phyloP scores from a whole-genome alignment of 1,284 basidiomycete genomes.

The Ustilago curta region DNA sequence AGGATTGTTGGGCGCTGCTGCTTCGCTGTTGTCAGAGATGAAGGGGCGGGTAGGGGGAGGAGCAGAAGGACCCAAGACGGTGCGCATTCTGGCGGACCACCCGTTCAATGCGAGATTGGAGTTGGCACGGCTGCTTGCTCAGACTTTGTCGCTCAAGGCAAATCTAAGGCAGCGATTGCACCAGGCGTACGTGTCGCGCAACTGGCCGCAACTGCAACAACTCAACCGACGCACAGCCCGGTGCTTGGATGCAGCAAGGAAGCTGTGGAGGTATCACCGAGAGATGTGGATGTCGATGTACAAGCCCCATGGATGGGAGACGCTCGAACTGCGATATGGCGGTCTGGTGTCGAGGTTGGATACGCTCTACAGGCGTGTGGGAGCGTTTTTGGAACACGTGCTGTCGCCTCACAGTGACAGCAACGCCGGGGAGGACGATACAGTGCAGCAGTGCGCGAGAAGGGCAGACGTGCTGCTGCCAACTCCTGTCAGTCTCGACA shows the following conservation, averaged over 20 bases:
- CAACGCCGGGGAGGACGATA: slow-evolving; percentile 3
- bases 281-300: slow-evolving; percentile 66
- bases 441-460: background rate
- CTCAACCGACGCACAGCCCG: slow-evolving; percentile 29
- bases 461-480: slow-evolving; percentile 32
- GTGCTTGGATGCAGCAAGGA: slow-evolving; percentile 49
- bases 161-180: slow-evolving; percentile 51
- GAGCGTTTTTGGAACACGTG: slow-evolving; percentile 43
- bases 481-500: slow-evolving; percentile 22
- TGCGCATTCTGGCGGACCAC: slow-evolving; percentile 46
- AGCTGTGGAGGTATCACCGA: slow-evolving; percentile 66
- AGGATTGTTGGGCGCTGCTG: slow-evolving; percentile 21
- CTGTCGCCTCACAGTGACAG: background rate
- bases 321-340: slow-evolving; percentile 69
- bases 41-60: background rate
- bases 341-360: slow-evolving; percentile 67
- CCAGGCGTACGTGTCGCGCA: slow-evolving; percentile 43
- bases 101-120: slow-evolving; percentile 58
- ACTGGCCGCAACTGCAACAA: slow-evolving; percentile 48
- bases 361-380: slow-evolving; percentile 63
- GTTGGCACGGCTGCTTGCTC: slow-evolving; percentile 48
- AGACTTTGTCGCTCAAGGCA: slow-evolving; percentile 48
- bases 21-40: slow-evolving; percentile 13
- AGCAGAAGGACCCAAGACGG: background rate
- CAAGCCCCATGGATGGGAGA: slow-evolving; percentile 69